Evolutionary conservation across 2,329 filamentous ascomycete species (phyloP), one percentile per base, ranked within the genome.

Genomic region (Cladosporium sp.): DNA sequence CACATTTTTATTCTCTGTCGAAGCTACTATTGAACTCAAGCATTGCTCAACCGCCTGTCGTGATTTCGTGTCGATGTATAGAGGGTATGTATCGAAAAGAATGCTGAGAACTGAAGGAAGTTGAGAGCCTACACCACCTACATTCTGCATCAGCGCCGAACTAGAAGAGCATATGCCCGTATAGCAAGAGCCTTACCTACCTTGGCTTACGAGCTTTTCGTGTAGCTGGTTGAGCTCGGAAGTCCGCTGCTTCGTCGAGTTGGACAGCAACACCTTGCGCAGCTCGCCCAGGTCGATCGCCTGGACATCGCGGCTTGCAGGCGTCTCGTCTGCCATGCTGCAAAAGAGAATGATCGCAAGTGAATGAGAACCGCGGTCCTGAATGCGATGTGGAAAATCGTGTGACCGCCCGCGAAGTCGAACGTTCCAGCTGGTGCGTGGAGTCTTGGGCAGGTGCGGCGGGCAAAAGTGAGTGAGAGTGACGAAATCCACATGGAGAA

Each of bases 41-140:
- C 92, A 96, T 76, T 83, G 81, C 73, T 96, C 89, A 34, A 92
- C 91, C 38, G 90, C 91, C 66, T 86, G 83, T 66, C 94, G 85
- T 45, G 94, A 97, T 64, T 84, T 79, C 67, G 92, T 86, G 76
- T 99, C 94, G 74, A 86, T 78, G 75, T 97, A 99, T 66, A 89
- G 85, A 61, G 90, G 84, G 71, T 97, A 92, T 54, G 92, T 97
- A 72, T 86, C 85, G 76, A 97, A 93, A 34, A 99, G 84, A 36
- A 92, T 78, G 61, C 85, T 82, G 63, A 96, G 77, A 51, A 72
- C 59, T 30, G 64, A 59, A 51, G 67, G 60, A 50, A 68, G 30
- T 42, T 70, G 65, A 37, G 67, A 52, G 28, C 55, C 40, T 55
- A 60, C 47, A 36, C 40, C 42, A 58, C 51, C 51, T 57, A 19